A percentile compares a stretch with the other conserved stretches of the same genome.
These are phyloP conservation scores for Aspergillus ibericus DNA, from an alignment of 2,329 filamentous ascomycete species.

Conservation along the genomic window DNA sequence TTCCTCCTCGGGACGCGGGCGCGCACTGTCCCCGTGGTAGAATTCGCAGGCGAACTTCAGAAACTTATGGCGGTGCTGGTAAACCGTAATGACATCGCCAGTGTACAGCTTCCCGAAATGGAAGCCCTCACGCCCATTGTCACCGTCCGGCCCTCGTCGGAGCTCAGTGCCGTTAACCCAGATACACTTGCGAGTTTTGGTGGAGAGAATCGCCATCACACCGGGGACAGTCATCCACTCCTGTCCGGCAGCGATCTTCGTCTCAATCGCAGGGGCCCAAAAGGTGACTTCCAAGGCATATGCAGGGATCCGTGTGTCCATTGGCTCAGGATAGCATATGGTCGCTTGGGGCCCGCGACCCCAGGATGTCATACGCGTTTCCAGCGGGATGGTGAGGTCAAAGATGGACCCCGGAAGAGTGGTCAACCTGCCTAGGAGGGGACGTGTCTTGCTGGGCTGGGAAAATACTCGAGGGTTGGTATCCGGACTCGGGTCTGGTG, in stretches of 20 bases:
- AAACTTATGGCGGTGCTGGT: conserved; percentile 49
- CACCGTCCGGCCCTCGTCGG: conserved; percentile 55
- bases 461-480: conserved; percentile 10
- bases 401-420: conserved; percentile 66
- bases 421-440: conserved; percentile 63
- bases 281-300: conserved; percentile 76
- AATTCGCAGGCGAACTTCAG: conserved; percentile 49
- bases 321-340: conserved; percentile 60
- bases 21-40: conserved; percentile 47
- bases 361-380: conserved; percentile 70
- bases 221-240: conserved; percentile 56
- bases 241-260: conserved; percentile 56
- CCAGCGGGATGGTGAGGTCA: conserved; percentile 64
- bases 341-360: conserved; percentile 72
- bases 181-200: conserved; percentile 75
- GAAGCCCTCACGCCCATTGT: conserved; percentile 50
- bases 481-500: conserved; percentile 1
- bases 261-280: conserved; percentile 68
- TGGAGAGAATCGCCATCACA: conserved; percentile 71
- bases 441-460: conserved; percentile 37
- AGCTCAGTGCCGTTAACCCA: conserved; percentile 72
- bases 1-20: conserved; percentile 42
- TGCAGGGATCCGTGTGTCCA: conserved; percentile 75
- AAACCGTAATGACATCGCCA: conserved; percentile 75
- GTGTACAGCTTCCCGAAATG: conserved; percentile 69